Evolutionary conservation across 345 rosid genomes (phyloP), one percentile per base, ranked within the genome.

Genomic region (Cardamine chenopodiifolia): DNA sequence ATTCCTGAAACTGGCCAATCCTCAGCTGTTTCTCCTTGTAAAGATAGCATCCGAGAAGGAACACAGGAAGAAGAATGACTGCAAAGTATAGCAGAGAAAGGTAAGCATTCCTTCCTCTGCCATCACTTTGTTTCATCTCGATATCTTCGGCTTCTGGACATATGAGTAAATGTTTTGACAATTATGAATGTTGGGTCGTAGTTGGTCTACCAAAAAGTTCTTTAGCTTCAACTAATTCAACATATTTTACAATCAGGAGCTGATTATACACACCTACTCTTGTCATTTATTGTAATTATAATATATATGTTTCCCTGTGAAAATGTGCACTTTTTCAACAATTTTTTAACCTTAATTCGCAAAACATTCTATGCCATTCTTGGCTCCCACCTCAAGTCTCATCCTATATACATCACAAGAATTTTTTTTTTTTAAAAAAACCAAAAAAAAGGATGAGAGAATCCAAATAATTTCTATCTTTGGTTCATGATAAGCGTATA

Each of bases 401-500:
- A n/a, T 15, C 32, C 60, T 49, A 66, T 52, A 22, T 22, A 60
- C 64, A 50, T 68, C 31, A 20, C 62, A 68, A 75, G 37, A 75
- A 60, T 49, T 8, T n/a, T n/a, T n/a, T n/a, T n/a, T n/a, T n/a
- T 11, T 1, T 2, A 0, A 13, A 8, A 22, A 25, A 19, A 34
- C 4, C 18, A 34, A 18, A 70, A 42, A 25, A 17, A 13, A 17
- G 15, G 8, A 35, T 19, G 34, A 71, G 20, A 28, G 18, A 25
- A 42, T 61, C 39, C 31, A 78, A 69, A 54, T 4, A 60, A 40
- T 14, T 0, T 66, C 56, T 42, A 68, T 49, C 11, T 26, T 29
- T 11, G 50, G 44, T 89, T 79, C 61, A 91, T 75, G 42, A 89
- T 87, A 9, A 73, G 80, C 1, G 96, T 32, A 62, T 88, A 92